Evolutionary conservation across 805 yeast species (phyloP).

Genomic region (Metschnikowia continentalis): DNA sequence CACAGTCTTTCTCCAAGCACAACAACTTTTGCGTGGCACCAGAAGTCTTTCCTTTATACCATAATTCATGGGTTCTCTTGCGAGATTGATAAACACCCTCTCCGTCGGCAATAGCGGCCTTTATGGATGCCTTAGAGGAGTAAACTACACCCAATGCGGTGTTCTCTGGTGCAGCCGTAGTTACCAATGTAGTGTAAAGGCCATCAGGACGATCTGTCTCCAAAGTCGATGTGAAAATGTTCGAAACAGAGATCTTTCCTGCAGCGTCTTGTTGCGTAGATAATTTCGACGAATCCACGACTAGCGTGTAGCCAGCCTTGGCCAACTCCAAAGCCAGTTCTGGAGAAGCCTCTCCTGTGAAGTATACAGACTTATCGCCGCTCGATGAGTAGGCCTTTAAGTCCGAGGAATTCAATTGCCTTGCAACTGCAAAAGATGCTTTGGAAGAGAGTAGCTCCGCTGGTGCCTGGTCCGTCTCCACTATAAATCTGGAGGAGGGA

Average conservation of each 20-base stretch:
- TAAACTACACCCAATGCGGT: constrained; percentile 79
- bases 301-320: constrained; percentile 31
- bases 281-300: constrained; percentile 25
- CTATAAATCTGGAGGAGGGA: constrained; percentile 16
- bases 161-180: constrained; percentile 55
- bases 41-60: constrained; percentile 96
- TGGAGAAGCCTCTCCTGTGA: constrained; percentile 18
- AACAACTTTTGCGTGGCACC: constrained; percentile 86
- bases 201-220: constrained; percentile 86
- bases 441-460: constrained; percentile 16
- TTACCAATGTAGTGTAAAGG: constrained; percentile 77
- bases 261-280: constrained; percentile 25
- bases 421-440: constrained; percentile 21
- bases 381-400: constrained; percentile 18
- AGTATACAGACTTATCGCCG: constrained; percentile 32
- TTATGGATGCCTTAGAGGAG: constrained; percentile 77
- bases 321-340: constrained; percentile 26
- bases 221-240: constrained; percentile 48
- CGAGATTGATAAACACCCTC: constrained; percentile 95
- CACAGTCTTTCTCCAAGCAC: constrained; percentile 77
- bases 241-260: constrained; percentile 34
- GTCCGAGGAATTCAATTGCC: constrained; percentile 13
- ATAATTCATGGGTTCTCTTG: constrained; percentile 68
- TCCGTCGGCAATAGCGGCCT: constrained; percentile 72
- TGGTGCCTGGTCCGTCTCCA: constrained; percentile 6